Evolutionary conservation across 768 basidiomycete species (phyloP).

Genomic region (Scleroderma citrinum): DNA sequence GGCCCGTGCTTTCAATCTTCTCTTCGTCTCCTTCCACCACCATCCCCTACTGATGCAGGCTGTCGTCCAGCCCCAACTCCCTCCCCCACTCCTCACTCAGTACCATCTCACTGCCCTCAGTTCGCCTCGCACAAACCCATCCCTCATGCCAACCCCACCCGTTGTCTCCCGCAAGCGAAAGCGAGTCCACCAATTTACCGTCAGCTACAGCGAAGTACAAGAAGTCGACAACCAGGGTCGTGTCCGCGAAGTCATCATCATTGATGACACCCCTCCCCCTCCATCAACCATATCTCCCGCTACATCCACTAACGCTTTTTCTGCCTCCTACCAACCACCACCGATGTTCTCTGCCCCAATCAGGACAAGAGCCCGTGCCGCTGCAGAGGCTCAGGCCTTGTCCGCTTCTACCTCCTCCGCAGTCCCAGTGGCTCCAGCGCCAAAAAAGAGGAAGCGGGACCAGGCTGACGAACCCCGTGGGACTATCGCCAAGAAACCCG

Average conservation of each 20-base stretch:
- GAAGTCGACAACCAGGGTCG: constrained; percentile 76
- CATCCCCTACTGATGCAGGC: constrained; percentile 68
- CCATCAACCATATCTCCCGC: constrained; percentile 70
- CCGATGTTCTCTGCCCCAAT: constrained; percentile 71
- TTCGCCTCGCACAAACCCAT: constrained; percentile 40
- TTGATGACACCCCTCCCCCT: constrained; percentile 87
- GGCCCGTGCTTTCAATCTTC: constrained; percentile 23
- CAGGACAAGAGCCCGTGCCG: constrained; percentile 78
- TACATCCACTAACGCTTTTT: constrained; percentile 63
- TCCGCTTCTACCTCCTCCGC: constrained; percentile 62
- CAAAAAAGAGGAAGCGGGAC: constrained; percentile 84
- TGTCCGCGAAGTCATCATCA: constrained; percentile 83
- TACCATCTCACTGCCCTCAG: constrained; percentile 55
- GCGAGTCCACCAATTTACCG: constrained; percentile 72
- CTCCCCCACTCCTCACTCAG: constrained; percentile 55
- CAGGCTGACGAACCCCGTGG: constrained; percentile 67
- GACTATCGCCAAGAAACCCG: constrained; percentile 58
- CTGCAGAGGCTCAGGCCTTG: constrained; percentile 76
- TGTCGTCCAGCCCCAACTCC: constrained; percentile 58
- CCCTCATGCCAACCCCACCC: constrained; percentile 67
- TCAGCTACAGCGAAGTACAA: constrained; percentile 84
- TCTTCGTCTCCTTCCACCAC: constrained; percentile 33
- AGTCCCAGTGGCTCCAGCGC: constrained; percentile 58
- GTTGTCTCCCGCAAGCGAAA: constrained; percentile 76
- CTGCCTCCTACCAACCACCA: constrained; percentile 71